Evolutionary conservation across 352 stramenopile species (phyloP).

Genomic region (Globisporangium echinulatum): DNA sequence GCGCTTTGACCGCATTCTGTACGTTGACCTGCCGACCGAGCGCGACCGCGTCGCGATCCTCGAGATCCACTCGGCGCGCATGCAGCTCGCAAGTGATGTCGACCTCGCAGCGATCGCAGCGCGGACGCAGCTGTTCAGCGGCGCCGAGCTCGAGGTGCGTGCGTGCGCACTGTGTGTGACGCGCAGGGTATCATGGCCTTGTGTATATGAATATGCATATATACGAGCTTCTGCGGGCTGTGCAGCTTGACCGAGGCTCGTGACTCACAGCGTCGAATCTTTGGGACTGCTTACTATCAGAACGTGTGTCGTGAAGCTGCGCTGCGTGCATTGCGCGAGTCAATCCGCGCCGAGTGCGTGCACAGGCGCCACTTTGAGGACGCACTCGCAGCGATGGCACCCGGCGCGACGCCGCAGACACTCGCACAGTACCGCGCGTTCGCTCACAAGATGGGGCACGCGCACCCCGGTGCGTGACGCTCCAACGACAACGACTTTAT

Average conservation of each 20-base stretch:
- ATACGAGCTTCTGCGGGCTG: background rate
- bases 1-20: conserved; percentile 94
- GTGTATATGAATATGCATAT: background rate
- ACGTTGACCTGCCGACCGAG: conserved; percentile 87
- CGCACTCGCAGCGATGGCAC: conserved; percentile 38
- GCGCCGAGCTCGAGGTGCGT: conserved; percentile 82
- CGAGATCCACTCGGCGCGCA: conserved; percentile 60
- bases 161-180: background rate
- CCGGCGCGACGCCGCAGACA: conserved; percentile 48
- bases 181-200: too few relatives aligned
- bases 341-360: conserved; percentile 45
- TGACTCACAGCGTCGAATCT: background rate
- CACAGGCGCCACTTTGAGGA: conserved; percentile 53
- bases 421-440: conserved; percentile 60
- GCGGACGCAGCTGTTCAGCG: conserved; percentile 64
- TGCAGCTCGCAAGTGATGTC: conserved; percentile 62
- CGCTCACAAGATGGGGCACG: conserved; percentile 39
- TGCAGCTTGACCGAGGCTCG: too few relatives aligned
- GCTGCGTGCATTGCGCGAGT: conserved; percentile 63
- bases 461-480: background rate
- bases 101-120: conserved; percentile 46
- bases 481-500: too few relatives aligned
- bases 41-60: conserved; percentile 62
- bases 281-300: conserved; percentile 22
- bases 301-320: conserved; percentile 85